Evolutionary conservation across 192 early-diverging fungal genomes (phyloP), one percentile per base, ranked within the genome.

Genomic region (Linnemannia hyalina): DNA sequence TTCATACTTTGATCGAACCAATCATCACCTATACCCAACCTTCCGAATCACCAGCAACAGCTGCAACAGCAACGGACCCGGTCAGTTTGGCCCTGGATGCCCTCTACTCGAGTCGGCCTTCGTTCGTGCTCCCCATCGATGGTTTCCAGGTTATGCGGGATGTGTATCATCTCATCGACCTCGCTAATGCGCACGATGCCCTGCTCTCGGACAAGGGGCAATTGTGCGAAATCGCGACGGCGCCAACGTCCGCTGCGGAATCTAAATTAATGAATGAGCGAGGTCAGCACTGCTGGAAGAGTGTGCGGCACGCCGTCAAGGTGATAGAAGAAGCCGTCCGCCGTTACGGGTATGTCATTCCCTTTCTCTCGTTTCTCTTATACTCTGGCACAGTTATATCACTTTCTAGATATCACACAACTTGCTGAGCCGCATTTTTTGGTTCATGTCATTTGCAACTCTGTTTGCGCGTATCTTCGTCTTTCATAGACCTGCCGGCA

Each of bases 271-370:
- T 81, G 57, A 75, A 52, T 18, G 74, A 88, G 36, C 75, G 85
- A 29, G 87, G 89, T 10, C 63, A 82, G 40, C 26, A 80, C 8
- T 82, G 90, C 49, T 89, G 81, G 73, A 75, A 60, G 44, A 74
- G 78, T 36, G 82, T 90, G 40, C 88, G 85, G 38, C 80, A 89
- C 70, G 90, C 93, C 46, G 76, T 94, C 13, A 55, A 88, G 18
- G 89, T 93, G 23, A 92, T 94, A 69, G 92, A 92, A 83, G 82
- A 92, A 76, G 88, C 92, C 32, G 65, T 92, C 38, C 57, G 75
- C 36, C 75, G 68, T 54, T 94, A 94, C 68, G 93, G 93, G 93
- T 94, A 92, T 29, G 87, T 75, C 23, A 20, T 22, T 57, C 20
- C 32, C 11, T 63, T 13, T 32, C 13, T 49, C 3, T 65, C 29